Evolutionary conservation across 2,329 filamentous ascomycete genomes (phyloP), one percentile per base, ranked within the genome.

Genomic region (Ascocoryne sarcoides): DNA sequence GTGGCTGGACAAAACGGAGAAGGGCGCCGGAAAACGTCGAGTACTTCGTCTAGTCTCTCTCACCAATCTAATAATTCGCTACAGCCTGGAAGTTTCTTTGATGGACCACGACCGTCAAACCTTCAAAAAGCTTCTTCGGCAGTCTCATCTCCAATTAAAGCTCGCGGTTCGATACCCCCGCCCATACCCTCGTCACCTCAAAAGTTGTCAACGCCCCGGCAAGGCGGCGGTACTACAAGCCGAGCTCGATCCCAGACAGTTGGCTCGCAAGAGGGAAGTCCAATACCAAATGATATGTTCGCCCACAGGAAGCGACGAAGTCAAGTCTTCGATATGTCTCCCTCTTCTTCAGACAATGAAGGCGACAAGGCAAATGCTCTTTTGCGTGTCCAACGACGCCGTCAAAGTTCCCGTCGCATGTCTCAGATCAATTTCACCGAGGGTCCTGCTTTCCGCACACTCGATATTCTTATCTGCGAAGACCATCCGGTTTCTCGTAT

Each of bases 341-440:
- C 92, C 3, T 96, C 92, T 0, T 96, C 90, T 0, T 98, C 92
- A 0, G 92, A 98, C 58, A 98, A 94, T 44, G 92, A 98, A 63
- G 88, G 93, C 36, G 84, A 90, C 32, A 86, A 93, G 55, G 84
- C 89, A 5, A 95, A 89, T 59, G 88, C 84, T 36, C 70, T 96
- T 9, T 73, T 98, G 32, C 85, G 93, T 37, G 90, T 98, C 3
- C 92, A 98, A 59, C 75, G 90, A 26, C 82, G 90, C 8, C 79
- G 92, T n/a, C 90, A 96, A 60, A 95, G 89, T 61, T 94, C 90
- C n/a, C 75, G 92, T 15, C 79, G 92, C 36, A 75, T 96, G 57
- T 98, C 92, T 0, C 88, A 94, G 55, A 89, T 96, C 55, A 89
- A 82, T 37, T 70, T 94, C 28, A 75, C 83, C 30, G 88, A 90